A percentile compares a stretch with the other conserved stretches of the same genome.
Conservation (phyloP, 2,329 filamentous ascomycete genomes). For the Triangularia setosa region DNA sequence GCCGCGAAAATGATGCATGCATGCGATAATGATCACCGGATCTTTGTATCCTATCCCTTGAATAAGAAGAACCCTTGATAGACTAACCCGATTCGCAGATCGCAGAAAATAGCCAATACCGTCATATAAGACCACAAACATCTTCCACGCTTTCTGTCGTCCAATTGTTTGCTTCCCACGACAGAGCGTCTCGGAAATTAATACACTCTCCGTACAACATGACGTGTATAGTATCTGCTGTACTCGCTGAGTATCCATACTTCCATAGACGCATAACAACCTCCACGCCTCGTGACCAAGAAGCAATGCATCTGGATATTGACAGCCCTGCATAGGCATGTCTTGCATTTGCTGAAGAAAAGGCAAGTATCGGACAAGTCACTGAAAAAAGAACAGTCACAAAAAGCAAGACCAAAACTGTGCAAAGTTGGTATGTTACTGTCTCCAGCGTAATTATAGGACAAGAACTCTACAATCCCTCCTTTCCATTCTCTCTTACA, state of each 20-base stretch:
- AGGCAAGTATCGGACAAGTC: neutral
- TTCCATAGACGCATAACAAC: neutral
- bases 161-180: neutral
- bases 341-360: neutral
- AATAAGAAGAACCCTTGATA: too few relatives aligned
- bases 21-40: neutral
- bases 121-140: neutral
- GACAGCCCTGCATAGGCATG: neutral
- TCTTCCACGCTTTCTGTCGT: neutral
- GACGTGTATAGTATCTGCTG: neutral
- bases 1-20: neutral
- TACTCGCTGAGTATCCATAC: neutral
- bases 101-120: too few relatives aligned
- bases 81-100: neutral
- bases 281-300: neutral
- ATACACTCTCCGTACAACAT: neutral
- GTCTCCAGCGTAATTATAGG: constrained; percentile 16
- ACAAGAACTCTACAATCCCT: constrained; percentile 13
- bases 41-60: neutral
- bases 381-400: neutral
- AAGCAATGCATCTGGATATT: neutral
- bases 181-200: neutral
- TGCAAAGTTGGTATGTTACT: constrained; percentile 21
- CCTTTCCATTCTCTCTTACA: constrained; percentile 1
- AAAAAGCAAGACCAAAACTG: neutral